Base-by-base conservation (phyloP, 495 filamentous ascomycete genomes). In the Aspergillus ellipticus region DNA sequence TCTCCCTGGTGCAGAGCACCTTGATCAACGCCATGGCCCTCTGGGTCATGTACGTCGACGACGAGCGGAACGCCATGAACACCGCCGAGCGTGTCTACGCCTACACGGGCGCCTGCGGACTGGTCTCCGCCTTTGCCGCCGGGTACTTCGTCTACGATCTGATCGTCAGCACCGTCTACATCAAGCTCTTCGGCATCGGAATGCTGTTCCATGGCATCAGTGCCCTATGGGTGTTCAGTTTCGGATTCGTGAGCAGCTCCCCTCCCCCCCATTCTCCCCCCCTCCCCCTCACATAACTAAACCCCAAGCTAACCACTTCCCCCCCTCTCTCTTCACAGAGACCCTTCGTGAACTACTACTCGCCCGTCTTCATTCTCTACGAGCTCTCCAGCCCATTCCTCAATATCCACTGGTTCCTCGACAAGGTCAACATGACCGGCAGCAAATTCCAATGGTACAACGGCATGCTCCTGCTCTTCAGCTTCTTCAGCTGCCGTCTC, bases 351-450 rank as follows among this genome's bases (percentile, higher is more conserved):
- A 96, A 96, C 75, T 97, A 85, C 78, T 97, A 96, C 73, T 89
- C 84, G 51, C 81, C 85, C 16, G 83, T 85, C 50, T 97, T 99
- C 76, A 90, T 99, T 65, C 90, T 99, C 63, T 99, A 96, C 80
- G 94, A 99, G 77, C 88, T 99, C 53, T 96, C 90, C 51, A 88
- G 85, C 61, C 91, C 91, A 13, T 93, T 96, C 76, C 85, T 95
- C 64, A 95, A 96, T 70, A 89, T 97, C 73, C 94, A 99, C 80
- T 99, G 94, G 94, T 97, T 99, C 82, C 92, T 88, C 66, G 94
- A 99, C 77, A 99, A 99, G 75, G 79, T 97, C 64, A 85, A 89
- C 69, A 87, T 96, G 81, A 99, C 95, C 20, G 94, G 94, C 49
- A 88, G 88, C 56, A 78, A 70, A 15, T 58, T 81, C 43, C 92